Percentiles rank a stretch among this genome's conserved stretches.
Conservation (phyloP, 495 filamentous ascomycete species). For the Chaetomium cochliodes region DNA sequence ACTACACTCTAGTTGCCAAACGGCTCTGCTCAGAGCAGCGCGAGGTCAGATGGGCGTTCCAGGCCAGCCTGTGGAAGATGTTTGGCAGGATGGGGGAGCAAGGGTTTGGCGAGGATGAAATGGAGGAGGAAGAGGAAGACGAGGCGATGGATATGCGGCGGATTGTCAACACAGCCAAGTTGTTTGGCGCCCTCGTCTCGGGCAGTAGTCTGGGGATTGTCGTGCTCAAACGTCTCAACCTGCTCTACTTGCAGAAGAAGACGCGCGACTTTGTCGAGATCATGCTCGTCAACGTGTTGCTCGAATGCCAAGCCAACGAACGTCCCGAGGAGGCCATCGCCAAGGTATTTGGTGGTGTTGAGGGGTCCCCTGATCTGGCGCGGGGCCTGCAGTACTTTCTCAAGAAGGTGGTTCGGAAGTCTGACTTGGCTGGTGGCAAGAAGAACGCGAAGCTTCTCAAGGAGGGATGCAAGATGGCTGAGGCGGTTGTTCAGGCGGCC, state of each 20-base stretch:
- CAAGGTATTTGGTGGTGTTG: conserved; percentile 62
- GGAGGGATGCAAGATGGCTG: conserved; percentile 68
- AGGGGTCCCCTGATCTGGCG: conserved; percentile 61
- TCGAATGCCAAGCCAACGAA: conserved; percentile 49
- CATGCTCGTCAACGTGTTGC: conserved; percentile 70
- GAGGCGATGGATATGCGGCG: conserved; percentile 54
- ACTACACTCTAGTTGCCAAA: conserved; percentile 82
- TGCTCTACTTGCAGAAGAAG: conserved; percentile 71
- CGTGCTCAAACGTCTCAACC: conserved; percentile 72
- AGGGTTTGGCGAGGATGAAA: conserved; percentile 54
- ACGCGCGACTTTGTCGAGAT: conserved; percentile 76
- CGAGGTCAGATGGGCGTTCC: conserved; percentile 76
- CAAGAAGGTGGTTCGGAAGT: conserved; percentile 70
- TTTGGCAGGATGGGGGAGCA: conserved; percentile 81
- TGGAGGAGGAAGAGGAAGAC: conserved; percentile 53
- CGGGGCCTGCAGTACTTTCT: conserved; percentile 76
- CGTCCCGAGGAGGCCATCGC: conserved; percentile 50
- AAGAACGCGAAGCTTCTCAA: conserved; percentile 61
- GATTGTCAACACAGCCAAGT: conserved; percentile 85
- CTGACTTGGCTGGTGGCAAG: conserved; percentile 63
- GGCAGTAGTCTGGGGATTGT: conserved; percentile 62
- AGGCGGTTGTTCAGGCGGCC: conserved; percentile 56
- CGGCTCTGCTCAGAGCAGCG: conserved; percentile 69
- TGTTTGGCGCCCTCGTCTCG: conserved; percentile 74
- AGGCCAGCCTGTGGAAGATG: conserved; percentile 81